These are phyloP conservation scores for Eleusine indica DNA, from an alignment of 176 grass and related monocot species.

Conservation along the genomic window DNA sequence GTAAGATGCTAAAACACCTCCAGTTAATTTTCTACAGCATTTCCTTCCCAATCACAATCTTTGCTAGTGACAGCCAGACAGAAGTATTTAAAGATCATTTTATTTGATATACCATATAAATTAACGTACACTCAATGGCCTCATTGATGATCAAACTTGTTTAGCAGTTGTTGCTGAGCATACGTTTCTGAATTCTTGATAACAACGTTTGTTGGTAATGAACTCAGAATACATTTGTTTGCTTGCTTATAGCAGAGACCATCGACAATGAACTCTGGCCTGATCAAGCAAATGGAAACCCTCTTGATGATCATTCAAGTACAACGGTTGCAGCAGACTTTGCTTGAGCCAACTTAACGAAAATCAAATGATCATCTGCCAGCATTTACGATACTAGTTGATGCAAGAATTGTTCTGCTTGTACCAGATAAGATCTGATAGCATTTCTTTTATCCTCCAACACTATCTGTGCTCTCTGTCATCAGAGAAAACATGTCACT, in stretches of 20 bases:
- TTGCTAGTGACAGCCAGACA: too few relatives aligned
- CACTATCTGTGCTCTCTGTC: conserved; percentile 1
- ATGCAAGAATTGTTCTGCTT: conserved; percentile 7
- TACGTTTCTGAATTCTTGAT: background rate
- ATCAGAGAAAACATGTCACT: conserved; percentile 34
- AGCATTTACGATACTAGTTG: background rate
- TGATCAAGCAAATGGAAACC: background rate
- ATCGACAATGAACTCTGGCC: background rate
- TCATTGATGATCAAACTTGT: background rate
- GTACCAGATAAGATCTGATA: conserved; percentile 18
- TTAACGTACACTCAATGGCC: too few relatives aligned
- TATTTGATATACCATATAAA: too few relatives aligned
- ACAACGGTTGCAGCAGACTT: background rate
- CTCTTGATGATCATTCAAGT: background rate
- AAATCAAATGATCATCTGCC: background rate
- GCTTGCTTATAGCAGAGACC: background rate
- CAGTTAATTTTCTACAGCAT: too few relatives aligned
- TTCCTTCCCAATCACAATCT: too few relatives aligned
- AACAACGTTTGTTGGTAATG: background rate
- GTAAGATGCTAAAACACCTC: too few relatives aligned
- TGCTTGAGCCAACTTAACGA: background rate
- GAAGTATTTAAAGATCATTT: too few relatives aligned
- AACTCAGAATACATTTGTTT: background rate
- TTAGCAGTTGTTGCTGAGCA: background rate
- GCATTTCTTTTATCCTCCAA: conserved; percentile 17